Base-by-base conservation (phyloP, 345 rosid genomes). In the Melaleuca alternifolia region DNA sequence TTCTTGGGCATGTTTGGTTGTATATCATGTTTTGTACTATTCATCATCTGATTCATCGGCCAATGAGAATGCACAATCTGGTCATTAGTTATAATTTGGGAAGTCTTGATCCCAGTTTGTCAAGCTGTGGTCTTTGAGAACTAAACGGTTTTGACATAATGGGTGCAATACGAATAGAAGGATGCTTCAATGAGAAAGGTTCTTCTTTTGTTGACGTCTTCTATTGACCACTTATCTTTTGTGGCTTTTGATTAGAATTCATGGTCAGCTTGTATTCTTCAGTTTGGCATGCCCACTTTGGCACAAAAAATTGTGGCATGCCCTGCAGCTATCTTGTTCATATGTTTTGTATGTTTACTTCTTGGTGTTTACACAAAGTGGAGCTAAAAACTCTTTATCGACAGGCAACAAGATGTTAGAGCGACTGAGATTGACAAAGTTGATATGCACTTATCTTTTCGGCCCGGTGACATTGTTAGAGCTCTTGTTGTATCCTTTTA, bases 321-420 rank as follows among this genome's bases (percentile, higher is more conserved):
- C 48, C 71, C 81, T 37, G 48, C 56, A 48, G 51, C 10, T 65
- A 11, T 11, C 87, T 87, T 57, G 10, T 28, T 51, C 54, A 62
- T 52, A 37, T 54, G 82, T 51, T 65, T 85, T 71, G 37, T 24
- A 82, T 82, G 61, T 81, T 52, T 37, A 71, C 81, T 37, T 71
- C 26, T 71, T 37, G 81, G 26, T 41, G 81, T 71, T 37, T 71
- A 20, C 81, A 71, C 81, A 71, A 71, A 71, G 24, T 37, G 81
- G 81, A 71, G 81, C 62, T 76, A 51, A 82, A 84, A 23, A 48
- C 56, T 84, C 52, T 33, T 50, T 87, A 75, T 88, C 84, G 51
- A 86, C 90, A 97, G 99, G 95, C 96, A 94, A 89, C 98, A 94
- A 91, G 99, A 97, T 90, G 99, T 97, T 82, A 94, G 99, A 90